Percentiles rank a stretch among this genome's conserved stretches.
These are phyloP conservation scores for Termitomyces sp. DNA, from an alignment of 768 basidiomycete genomes.

Conservation along the genomic window DNA sequence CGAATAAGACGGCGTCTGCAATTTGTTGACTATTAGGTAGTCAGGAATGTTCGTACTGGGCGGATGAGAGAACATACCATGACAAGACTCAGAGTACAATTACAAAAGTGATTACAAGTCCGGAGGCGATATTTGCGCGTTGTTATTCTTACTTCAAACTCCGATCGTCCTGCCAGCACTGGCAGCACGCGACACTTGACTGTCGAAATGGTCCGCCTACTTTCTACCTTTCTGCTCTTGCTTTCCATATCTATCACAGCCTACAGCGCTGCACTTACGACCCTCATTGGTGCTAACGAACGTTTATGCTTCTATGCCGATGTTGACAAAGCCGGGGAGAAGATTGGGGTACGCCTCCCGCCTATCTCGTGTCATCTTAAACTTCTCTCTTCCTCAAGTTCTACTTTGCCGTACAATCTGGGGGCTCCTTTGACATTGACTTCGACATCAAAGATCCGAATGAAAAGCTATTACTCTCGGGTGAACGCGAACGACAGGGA, in stretches of 20 bases:
- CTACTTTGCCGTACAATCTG: constrained; percentile 98
- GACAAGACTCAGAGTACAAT: not conserved
- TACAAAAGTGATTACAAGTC: not conserved
- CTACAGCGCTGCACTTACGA: constrained; percentile 72
- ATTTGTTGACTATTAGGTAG: constrained; percentile 73
- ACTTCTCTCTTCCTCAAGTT: constrained; percentile 51
- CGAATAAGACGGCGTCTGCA: constrained; percentile 95
- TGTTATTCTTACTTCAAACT: constrained; percentile 10
- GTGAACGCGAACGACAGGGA: constrained; percentile 86
- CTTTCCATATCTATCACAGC: constrained; percentile 34
- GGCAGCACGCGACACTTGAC: not conserved
- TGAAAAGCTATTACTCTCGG: constrained; percentile 85
- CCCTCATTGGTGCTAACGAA: constrained; percentile 73
- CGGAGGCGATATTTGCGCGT: not conserved
- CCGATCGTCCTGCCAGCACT: constrained; percentile 16
- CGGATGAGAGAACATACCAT: constrained; percentile 5
- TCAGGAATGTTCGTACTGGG: not conserved
- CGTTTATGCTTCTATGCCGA: constrained; percentile 92
- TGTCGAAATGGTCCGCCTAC: constrained; percentile 6
- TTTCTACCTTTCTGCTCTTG: constrained; percentile 28
- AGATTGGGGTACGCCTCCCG: constrained; percentile 67
- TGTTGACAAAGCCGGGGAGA: constrained; percentile 93
- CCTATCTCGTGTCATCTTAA: constrained; percentile 4
- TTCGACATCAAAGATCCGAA: constrained; percentile 91
- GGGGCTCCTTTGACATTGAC: constrained; percentile 95